Conservation (phyloP, 169 alveolate genomes). For the Plasmodium billcollinsi region DNA sequence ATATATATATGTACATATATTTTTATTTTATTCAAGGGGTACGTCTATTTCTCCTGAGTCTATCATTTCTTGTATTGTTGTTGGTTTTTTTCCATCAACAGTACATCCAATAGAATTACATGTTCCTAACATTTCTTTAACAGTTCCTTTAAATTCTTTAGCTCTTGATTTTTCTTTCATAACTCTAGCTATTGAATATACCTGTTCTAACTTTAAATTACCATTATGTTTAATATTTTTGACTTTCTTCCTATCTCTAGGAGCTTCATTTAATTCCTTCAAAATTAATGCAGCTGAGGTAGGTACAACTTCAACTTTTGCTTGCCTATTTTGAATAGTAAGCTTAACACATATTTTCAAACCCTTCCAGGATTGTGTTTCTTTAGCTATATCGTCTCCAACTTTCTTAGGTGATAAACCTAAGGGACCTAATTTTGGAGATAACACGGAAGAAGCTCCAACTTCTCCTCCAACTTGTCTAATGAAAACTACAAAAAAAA, state of each 20-base stretch:
- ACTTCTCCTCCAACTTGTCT: slow-evolving; percentile 98
- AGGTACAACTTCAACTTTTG: slow-evolving; percentile 95
- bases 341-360: slow-evolving; percentile 96
- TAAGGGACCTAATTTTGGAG: slow-evolving; percentile 98
- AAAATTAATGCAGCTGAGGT: slow-evolving; percentile 96
- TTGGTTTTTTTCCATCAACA: slow-evolving; percentile 96
- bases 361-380: slow-evolving; percentile 97
- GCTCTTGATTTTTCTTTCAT: slow-evolving; percentile 94
- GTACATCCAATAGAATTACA: slow-evolving; percentile 97
- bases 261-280: slow-evolving; percentile 97
- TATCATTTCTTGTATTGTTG: slow-evolving; percentile 90
- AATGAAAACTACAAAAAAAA: slow-evolving; percentile 89
- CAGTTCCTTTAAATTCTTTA: slow-evolving; percentile 95
- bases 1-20: not conserved
- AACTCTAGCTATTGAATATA: slow-evolving; percentile 93
- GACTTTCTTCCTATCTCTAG: slow-evolving; percentile 96
- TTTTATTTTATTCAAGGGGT: slow-evolving; percentile 63
- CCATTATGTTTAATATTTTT: slow-evolving; percentile 97
- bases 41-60: slow-evolving; percentile 93
- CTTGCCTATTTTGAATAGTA: slow-evolving; percentile 93
- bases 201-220: slow-evolving; percentile 94
- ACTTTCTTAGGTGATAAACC: slow-evolving; percentile 97
- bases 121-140: slow-evolving; percentile 98
- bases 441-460: slow-evolving; percentile 97
- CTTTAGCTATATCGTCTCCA: slow-evolving; percentile 98